Conservation (phyloP, 2,329 filamentous ascomycete species). For the Apiospora saccharicola region DNA sequence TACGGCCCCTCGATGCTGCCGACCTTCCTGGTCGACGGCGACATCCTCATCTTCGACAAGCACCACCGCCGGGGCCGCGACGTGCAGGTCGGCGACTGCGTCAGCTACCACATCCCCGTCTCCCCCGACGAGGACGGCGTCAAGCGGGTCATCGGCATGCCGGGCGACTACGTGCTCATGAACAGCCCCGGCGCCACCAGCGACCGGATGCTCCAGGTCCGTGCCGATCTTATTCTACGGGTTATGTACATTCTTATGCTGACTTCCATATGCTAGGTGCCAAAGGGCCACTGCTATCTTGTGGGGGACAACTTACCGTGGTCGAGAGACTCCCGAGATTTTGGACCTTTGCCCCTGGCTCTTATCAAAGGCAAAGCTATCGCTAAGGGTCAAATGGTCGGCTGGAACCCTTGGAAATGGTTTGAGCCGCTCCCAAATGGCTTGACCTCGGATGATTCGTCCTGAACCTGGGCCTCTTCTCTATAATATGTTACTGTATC, state of each 20-base stretch:
- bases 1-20: constrained; percentile 89
- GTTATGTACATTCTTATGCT: background rate
- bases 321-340: constrained; percentile 86
- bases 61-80: constrained; percentile 72
- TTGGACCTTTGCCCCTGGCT: constrained; percentile 85
- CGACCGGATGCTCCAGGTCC: constrained; percentile 71
- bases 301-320: constrained; percentile 85
- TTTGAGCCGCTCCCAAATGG: constrained; percentile 58
- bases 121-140: constrained; percentile 67
- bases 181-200: constrained; percentile 63
- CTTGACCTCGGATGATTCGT: constrained; percentile 41
- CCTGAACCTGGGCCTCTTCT: background rate
- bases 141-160: constrained; percentile 82
- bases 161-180: constrained; percentile 76
- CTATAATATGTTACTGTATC: background rate
- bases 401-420: constrained; percentile 57
- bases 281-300: constrained; percentile 90
- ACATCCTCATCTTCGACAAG: constrained; percentile 74
- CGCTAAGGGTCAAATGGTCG: constrained; percentile 51
- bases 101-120: constrained; percentile 79
- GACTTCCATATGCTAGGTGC: constrained; percentile 67
- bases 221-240: constrained; percentile 25
- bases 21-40: constrained; percentile 73
- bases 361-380: constrained; percentile 85
- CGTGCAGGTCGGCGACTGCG: constrained; percentile 80